A percentile compares a stretch with the other conserved stretches of the same genome.
Conservation (phyloP, 805 yeast species). For the Debaryomyces tyrocola region DNA sequence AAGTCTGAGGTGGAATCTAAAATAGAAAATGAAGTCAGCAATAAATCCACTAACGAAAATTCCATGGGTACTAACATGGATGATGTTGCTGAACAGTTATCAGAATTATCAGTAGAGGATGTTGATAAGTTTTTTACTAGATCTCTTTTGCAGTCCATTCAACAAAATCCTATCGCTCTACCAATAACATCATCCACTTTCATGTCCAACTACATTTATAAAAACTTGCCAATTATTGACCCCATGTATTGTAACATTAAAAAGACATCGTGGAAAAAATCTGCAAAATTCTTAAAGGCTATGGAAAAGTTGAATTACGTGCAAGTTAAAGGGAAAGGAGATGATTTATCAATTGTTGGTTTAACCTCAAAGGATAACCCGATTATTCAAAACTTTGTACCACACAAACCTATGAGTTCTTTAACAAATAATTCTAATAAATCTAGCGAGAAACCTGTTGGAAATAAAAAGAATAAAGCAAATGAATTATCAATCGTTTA, state of each 20-base stretch:
- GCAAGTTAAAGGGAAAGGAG: constrained; percentile 80
- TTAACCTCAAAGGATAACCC: constrained; percentile 47
- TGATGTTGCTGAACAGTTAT: constrained; percentile 36
- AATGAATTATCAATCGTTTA: constrained; percentile 31
- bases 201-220: constrained; percentile 66
- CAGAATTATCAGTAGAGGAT: constrained; percentile 55
- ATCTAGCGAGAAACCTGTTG: constrained; percentile 16
- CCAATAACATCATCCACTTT: constrained; percentile 77
- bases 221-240: constrained; percentile 73
- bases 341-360: constrained; percentile 62
- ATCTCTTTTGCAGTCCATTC: constrained; percentile 69
- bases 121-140: constrained; percentile 73
- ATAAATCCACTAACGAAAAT: not conserved
- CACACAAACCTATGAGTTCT: constrained; percentile 48
- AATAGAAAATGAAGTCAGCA: not conserved
- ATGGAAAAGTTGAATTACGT: constrained; percentile 77
- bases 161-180: constrained; percentile 51
- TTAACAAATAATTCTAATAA: constrained; percentile 8
- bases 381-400: constrained; percentile 58
- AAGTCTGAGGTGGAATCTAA: not conserved
- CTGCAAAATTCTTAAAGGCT: constrained; percentile 78
- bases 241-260: constrained; percentile 57
- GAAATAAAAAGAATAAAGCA: constrained; percentile 23
- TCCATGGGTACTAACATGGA: constrained; percentile 8
- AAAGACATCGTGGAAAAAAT: constrained; percentile 86